phyloP scores from a whole-genome alignment of 2,329 filamentous ascomycete species.

The Ascochyta clinopodiicola region DNA sequence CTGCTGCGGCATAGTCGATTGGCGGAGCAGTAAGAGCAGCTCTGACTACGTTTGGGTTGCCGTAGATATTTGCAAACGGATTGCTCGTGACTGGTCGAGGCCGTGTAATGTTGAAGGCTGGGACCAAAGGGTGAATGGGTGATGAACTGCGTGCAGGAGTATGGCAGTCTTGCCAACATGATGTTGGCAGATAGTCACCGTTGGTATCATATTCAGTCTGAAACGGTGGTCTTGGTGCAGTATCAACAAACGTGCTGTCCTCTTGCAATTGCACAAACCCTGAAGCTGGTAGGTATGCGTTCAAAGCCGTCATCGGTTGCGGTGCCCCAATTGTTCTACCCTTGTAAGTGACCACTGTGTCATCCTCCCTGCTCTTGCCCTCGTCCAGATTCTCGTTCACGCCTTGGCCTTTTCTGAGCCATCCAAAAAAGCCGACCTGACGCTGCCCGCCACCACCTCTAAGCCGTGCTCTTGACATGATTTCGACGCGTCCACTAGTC shows the following conservation, averaged over 20 bases:
- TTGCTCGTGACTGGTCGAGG: constrained; percentile 7
- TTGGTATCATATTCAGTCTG: not conserved
- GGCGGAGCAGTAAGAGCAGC: not conserved
- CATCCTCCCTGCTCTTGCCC: not conserved
- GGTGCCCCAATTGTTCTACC: constrained; percentile 3
- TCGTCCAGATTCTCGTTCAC: not conserved
- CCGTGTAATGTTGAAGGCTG: not conserved
- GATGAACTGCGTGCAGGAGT: not conserved
- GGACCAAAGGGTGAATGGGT: not conserved
- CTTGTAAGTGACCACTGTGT: not conserved
- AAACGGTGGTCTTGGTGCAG: not conserved
- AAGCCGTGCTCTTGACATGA: not conserved
- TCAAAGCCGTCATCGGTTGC: not conserved
- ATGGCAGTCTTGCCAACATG: too few relatives aligned
- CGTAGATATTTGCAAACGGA: constrained; percentile 1
- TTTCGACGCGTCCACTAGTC: not conserved
- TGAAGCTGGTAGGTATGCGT: constrained; percentile 1
- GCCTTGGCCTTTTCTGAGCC: not conserved
- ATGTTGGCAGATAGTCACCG: not conserved
- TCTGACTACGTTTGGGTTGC: not conserved
- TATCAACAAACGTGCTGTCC: not conserved
- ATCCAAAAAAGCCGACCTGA: not conserved
- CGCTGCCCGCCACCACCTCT: not conserved
- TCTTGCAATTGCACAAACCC: not conserved
- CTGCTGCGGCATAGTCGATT: not conserved